These are phyloP conservation scores for Lachancea dasiensis DNA, from an alignment of 805 yeast genomes.

Conservation along the genomic window DNA sequence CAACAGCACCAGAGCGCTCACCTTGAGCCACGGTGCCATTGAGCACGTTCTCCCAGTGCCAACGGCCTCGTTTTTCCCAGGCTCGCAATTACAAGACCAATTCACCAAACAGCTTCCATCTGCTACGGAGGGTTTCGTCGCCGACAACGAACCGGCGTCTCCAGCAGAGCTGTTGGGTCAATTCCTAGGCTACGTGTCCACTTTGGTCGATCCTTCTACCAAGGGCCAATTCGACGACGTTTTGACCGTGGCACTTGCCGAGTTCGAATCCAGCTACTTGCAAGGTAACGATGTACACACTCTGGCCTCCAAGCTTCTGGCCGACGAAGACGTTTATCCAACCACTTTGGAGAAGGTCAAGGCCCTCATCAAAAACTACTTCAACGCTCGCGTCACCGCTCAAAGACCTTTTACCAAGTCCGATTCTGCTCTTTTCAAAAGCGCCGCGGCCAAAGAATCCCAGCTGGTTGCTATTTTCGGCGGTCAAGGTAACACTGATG, in stretches of 20 bases:
- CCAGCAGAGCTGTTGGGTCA: slow-evolving; percentile 79
- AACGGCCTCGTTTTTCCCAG: slow-evolving; percentile 66
- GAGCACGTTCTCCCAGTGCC: slow-evolving; percentile 90
- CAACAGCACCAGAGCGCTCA: slow-evolving; percentile 61
- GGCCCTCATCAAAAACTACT: slow-evolving; percentile 72
- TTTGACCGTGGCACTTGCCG: slow-evolving; percentile 62
- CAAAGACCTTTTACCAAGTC: slow-evolving; percentile 45
- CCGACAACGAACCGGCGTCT: slow-evolving; percentile 82
- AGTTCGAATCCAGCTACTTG: slow-evolving; percentile 78
- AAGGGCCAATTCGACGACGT: slow-evolving; percentile 59
- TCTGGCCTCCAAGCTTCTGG: slow-evolving; percentile 65
- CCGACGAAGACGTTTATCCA: slow-evolving; percentile 48
- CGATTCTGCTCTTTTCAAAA: slow-evolving; percentile 57
- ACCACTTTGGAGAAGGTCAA: slow-evolving; percentile 70
- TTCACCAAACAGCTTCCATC: slow-evolving; percentile 72
- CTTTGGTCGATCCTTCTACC: slow-evolving; percentile 38
- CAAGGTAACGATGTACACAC: slow-evolving; percentile 80
- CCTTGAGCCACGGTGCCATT: slow-evolving; percentile 74
- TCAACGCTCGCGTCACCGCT: slow-evolving; percentile 48
- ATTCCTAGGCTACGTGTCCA: slow-evolving; percentile 70
- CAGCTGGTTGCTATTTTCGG: slow-evolving; percentile 84
- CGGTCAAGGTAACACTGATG: slow-evolving; percentile 98
- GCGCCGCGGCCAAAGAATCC: slow-evolving; percentile 52
- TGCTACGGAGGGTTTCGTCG: slow-evolving; percentile 77
- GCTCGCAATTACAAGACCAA: slow-evolving; percentile 83